Conservation (phyloP, 352 stramenopile species). For the Pythium utonaiense region DNA sequence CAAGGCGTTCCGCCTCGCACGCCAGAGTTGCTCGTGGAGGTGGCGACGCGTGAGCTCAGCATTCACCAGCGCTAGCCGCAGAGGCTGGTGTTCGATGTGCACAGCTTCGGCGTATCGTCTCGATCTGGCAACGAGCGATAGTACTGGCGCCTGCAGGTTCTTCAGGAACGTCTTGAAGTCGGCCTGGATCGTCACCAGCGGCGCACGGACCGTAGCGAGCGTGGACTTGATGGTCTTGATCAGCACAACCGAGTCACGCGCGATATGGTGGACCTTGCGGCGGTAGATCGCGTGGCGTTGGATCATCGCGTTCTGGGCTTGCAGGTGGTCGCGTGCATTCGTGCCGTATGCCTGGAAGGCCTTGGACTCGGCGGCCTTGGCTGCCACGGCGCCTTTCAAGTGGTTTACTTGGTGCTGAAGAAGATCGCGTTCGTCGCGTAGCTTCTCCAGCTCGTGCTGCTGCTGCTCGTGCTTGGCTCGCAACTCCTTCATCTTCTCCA, state of each 20-base stretch:
- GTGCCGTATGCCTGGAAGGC: conserved; percentile 67
- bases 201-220: conserved; percentile 39
- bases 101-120: conserved; percentile 44
- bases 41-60: conserved; percentile 50
- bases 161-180: conserved; percentile 52
- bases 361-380: conserved; percentile 65
- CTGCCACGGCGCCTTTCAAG: conserved; percentile 65
- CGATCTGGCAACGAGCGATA: conserved; percentile 45
- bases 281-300: conserved; percentile 52
- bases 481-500: conserved; percentile 53
- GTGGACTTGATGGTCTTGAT: conserved; percentile 36
- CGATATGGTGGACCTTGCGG: conserved; percentile 43
- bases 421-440: conserved; percentile 52
- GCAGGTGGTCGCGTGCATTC: conserved; percentile 58
- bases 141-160: conserved; percentile 44
- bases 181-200: conserved; percentile 46
- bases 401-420: conserved; percentile 70
- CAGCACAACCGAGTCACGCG: conserved; percentile 37
- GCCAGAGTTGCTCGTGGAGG: conserved; percentile 73
- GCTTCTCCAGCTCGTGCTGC: conserved; percentile 36
- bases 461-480: conserved; percentile 34
- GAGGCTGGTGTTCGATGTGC: conserved; percentile 47
- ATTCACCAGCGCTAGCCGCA: conserved; percentile 38
- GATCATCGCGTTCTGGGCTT: conserved; percentile 49
- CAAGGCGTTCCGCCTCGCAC: conserved; percentile 44